These are phyloP conservation scores for Staphylotrichum tortipilum DNA, from an alignment of 495 filamentous ascomycete species.

Conservation along the genomic window DNA sequence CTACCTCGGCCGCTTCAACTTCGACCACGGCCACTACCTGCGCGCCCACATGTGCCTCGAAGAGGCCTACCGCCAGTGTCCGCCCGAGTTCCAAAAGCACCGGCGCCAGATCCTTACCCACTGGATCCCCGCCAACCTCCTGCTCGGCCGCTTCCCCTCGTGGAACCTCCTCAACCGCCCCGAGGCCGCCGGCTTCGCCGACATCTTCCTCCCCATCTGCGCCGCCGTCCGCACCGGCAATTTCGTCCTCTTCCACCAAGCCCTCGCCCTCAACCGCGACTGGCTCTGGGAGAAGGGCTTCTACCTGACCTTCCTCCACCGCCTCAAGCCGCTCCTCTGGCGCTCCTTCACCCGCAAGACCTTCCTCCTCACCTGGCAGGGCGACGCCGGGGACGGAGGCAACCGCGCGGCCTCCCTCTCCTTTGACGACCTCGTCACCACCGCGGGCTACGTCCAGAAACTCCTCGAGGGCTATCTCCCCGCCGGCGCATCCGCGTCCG, in stretches of 20 bases:
- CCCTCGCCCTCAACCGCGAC: constrained; percentile 43
- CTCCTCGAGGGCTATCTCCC: constrained; percentile 43
- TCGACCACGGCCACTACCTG: constrained; percentile 71
- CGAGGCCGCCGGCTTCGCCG: constrained; percentile 60
- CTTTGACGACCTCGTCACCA: constrained; percentile 45
- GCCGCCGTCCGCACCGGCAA: constrained; percentile 68
- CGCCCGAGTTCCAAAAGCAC: constrained; percentile 56
- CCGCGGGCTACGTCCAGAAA: constrained; percentile 43
- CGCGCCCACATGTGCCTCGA: constrained; percentile 65
- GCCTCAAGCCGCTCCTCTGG: constrained; percentile 77
- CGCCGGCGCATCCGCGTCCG: constrained; percentile 14
- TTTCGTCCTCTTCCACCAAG: constrained; percentile 63
- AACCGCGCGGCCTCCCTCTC: constrained; percentile 49
- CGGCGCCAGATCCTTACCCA: constrained; percentile 74
- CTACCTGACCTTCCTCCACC: constrained; percentile 59
- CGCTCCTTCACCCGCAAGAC: constrained; percentile 69
- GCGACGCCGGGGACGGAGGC: constrained; percentile 44
- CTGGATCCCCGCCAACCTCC: constrained; percentile 71
- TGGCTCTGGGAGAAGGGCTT: constrained; percentile 77
- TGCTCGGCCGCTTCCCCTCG: constrained; percentile 79
- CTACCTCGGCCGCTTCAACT: constrained; percentile 84
- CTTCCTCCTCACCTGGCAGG: constrained; percentile 51
- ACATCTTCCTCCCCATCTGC: constrained; percentile 67
- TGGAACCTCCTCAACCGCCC: constrained; percentile 53
- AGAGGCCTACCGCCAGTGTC: constrained; percentile 72